Conservation (phyloP, 1,284 basidiomycete genomes). For the Apiotrichum akiyoshidainum region DNA sequence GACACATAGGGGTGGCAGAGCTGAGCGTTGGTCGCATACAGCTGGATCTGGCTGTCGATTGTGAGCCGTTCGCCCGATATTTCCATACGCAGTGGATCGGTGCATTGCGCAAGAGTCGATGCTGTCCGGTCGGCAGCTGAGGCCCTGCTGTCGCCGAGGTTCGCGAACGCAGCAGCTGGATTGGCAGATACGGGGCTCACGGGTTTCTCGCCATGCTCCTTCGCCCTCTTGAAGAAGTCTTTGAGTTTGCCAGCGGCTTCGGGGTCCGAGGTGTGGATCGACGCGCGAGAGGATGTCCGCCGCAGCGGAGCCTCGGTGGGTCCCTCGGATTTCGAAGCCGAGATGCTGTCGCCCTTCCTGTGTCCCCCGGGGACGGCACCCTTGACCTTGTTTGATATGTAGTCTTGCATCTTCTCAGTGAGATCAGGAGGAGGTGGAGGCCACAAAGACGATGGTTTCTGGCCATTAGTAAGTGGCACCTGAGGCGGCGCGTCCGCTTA, state of each 20-base stretch:
- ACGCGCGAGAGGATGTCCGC: background rate
- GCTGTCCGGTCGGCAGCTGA: background rate
- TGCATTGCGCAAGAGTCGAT: constrained; percentile 35
- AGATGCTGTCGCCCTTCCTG: too few relatives aligned
- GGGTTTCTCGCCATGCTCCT: background rate
- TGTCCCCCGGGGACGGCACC: constrained; percentile 53
- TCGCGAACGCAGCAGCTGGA: constrained; percentile 28
- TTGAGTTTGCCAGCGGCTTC: constrained; percentile 2
- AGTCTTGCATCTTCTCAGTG: constrained; percentile 61
- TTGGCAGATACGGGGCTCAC: constrained; percentile 34
- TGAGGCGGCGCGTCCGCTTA: constrained; percentile 20
- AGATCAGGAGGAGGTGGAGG: constrained; percentile 79
- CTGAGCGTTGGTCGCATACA: constrained; percentile 83
- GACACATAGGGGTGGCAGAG: constrained; percentile 82
- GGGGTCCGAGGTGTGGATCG: constrained; percentile 12
- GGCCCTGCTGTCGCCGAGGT: background rate
- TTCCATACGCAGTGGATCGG: constrained; percentile 28
- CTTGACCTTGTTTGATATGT: constrained; percentile 62
- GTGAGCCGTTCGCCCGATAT: constrained; percentile 30
- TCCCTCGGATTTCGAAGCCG: too few relatives aligned
- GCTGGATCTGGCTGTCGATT: constrained; percentile 67
- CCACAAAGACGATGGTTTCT: constrained; percentile 87
- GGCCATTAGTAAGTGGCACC: constrained; percentile 29
- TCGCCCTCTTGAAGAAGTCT: background rate
- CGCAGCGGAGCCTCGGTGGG: background rate